phyloP scores from a whole-genome alignment of 1,284 basidiomycete species.

The Apiotrichum akiyoshidainum region DNA sequence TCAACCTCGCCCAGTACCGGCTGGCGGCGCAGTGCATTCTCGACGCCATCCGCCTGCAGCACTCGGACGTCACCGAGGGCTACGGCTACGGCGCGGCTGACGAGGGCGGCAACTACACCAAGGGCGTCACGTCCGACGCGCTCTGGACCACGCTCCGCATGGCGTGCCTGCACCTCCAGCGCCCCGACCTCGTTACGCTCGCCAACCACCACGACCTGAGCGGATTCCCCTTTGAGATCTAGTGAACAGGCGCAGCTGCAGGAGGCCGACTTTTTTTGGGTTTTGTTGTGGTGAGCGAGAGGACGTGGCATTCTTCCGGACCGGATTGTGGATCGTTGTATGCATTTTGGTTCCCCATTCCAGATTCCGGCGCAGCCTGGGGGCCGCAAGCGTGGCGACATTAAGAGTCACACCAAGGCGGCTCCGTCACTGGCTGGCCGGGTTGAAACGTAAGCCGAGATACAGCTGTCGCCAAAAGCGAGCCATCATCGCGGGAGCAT shows the following conservation, averaged over 20 bases:
- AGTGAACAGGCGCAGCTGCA: no score
- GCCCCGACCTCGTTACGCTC: conserved; percentile 18
- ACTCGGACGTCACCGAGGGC: conserved; percentile 64
- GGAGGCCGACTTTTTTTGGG: no score
- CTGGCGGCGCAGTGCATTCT: conserved; percentile 80
- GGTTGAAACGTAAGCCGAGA: no score
- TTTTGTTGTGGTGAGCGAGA: no score
- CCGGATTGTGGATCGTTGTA: background rate
- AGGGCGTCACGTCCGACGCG: conserved; percentile 69
- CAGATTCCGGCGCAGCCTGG: no score
- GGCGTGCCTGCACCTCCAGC: conserved; percentile 61
- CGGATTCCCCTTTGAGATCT: conserved; percentile 3
- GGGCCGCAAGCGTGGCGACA: no score
- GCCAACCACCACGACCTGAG: conserved; percentile 20
- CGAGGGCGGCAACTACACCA: conserved; percentile 48
- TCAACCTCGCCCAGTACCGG: conserved; percentile 78
- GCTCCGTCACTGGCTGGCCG: no score
- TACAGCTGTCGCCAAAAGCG: no score
- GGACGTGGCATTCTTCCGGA: background rate
- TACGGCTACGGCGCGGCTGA: conserved; percentile 45
- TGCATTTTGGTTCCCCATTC: background rate
- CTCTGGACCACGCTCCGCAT: conserved; percentile 83
- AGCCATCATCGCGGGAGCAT: no score
- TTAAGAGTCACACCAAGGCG: no score
- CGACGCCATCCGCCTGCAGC: conserved; percentile 79